phyloP scores from a whole-genome alignment of 2,329 filamentous ascomycete species.

The Fonsecaea monophora region DNA sequence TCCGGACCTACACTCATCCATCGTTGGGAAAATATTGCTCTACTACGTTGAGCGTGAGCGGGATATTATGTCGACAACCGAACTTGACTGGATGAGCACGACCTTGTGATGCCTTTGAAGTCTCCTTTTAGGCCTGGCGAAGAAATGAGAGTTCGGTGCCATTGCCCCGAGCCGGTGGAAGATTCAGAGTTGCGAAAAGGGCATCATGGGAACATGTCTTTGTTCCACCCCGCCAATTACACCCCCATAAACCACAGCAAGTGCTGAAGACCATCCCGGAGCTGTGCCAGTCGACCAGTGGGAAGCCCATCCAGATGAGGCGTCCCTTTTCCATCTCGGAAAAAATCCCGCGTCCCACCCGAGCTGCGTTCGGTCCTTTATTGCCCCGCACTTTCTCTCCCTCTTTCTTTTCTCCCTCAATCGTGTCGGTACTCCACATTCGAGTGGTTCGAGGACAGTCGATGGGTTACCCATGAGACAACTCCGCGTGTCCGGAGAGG shows the following conservation, averaged over 20 bases:
- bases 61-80: background rate
- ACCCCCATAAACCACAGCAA: background rate
- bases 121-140: background rate
- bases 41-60: background rate
- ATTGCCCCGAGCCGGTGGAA: conserved; percentile 10
- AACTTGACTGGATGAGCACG: background rate
- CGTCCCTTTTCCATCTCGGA: conserved; percentile 8
- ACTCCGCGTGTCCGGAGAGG: conserved; percentile 34
- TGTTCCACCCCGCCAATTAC: background rate
- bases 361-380: conserved; percentile 23
- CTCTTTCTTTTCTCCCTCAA: conserved; percentile 19
- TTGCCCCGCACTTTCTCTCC: conserved; percentile 25
- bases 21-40: background rate
- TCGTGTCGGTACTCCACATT: conserved; percentile 22
- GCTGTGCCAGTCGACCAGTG: conserved; percentile 11
- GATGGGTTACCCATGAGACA: conserved; percentile 10
- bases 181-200: background rate
- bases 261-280: background rate
- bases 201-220: background rate
- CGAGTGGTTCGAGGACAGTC: conserved; percentile 14
- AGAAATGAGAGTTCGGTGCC: conserved; percentile 1
- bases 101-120: background rate
- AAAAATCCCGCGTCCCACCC: conserved; percentile 17
- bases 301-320: background rate
- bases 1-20: background rate